Conservation (phyloP, 345 rosid species). For the Nephelium lappaceum region DNA sequence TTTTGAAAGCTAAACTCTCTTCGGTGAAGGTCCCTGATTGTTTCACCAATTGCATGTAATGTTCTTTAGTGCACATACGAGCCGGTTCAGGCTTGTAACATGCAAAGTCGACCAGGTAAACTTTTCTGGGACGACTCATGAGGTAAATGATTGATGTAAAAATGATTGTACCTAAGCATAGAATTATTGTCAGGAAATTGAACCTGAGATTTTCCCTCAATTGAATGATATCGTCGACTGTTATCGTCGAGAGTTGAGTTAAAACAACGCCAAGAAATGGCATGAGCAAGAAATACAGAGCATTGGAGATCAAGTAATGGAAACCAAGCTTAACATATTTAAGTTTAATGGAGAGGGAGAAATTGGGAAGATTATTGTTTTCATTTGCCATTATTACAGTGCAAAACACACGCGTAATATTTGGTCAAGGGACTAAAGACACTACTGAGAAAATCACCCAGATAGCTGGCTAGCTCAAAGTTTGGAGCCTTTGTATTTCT, state of each 20-base stretch:
- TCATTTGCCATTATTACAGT: constrained; percentile 1
- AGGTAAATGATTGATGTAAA: constrained; percentile 23
- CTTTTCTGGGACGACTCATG: constrained; percentile 30
- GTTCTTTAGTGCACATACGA: constrained; percentile 26
- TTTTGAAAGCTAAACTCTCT: constrained; percentile 35
- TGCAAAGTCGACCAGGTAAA: constrained; percentile 38
- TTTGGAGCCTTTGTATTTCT: too few relatives aligned
- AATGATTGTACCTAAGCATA: constrained; percentile 20
- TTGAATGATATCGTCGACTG: constrained; percentile 8
- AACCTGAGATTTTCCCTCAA: constrained; percentile 21
- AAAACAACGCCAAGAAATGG: constrained; percentile 15
- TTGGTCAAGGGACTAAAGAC: too few relatives aligned
- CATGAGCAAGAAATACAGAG: constrained; percentile 28
- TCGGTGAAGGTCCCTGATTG: constrained; percentile 24
- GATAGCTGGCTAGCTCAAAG: background rate
- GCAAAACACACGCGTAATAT: background rate
- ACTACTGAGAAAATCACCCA: background rate
- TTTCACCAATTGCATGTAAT: constrained; percentile 15
- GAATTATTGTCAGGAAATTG: constrained; percentile 17
- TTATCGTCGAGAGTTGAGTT: constrained; percentile 24
- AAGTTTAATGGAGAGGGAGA: constrained; percentile 31
- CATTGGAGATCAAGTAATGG: constrained; percentile 42
- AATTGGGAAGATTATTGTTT: constrained; percentile 27
- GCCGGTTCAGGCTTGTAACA: constrained; percentile 39
- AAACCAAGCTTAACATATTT: constrained; percentile 45